These are phyloP conservation scores for Aspergillus sp. DNA, from an alignment of 2,329 filamentous ascomycete genomes.

Conservation along the genomic window DNA sequence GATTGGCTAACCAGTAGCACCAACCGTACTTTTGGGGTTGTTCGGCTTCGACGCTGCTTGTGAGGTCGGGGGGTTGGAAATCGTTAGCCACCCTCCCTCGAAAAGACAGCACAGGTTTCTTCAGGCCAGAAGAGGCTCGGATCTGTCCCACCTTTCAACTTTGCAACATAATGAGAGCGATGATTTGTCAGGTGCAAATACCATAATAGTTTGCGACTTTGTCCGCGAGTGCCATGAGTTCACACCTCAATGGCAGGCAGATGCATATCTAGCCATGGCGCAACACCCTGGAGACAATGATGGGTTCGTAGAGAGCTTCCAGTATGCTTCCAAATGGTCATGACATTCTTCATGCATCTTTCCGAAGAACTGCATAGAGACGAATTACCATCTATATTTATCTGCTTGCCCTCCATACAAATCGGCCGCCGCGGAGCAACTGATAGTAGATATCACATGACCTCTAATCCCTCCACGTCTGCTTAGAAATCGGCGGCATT, in stretches of 20 bases:
- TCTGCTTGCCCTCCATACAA: neutral
- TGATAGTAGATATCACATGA: slow-evolving; percentile 16
- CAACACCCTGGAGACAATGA: neutral
- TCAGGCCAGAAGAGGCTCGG: neutral
- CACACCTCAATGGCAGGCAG: neutral
- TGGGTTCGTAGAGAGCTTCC: neutral
- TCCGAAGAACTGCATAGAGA: neutral
- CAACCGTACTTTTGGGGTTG: neutral
- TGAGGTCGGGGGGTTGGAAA: neutral
- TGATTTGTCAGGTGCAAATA: neutral
- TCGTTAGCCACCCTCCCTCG: neutral
- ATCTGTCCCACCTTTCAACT: neutral
- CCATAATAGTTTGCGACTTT: neutral
- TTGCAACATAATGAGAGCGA: neutral
- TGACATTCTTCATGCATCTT: neutral
- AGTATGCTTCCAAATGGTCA: neutral
- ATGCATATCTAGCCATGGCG: neutral
- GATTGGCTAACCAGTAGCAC: neutral
- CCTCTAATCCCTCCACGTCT: slow-evolving; percentile 6
- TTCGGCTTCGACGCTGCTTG: neutral
- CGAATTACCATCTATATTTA: neutral
- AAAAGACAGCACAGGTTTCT: neutral
- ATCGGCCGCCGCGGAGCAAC: neutral
- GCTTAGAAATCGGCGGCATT: slow-evolving; percentile 25
- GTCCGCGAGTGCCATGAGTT: no score